Percentiles rank a stretch among this genome's conserved stretches.
Evolutionary conservation across 1,284 basidiomycete genomes (phyloP).

Genomic region (Tylopilus orsonianus): DNA sequence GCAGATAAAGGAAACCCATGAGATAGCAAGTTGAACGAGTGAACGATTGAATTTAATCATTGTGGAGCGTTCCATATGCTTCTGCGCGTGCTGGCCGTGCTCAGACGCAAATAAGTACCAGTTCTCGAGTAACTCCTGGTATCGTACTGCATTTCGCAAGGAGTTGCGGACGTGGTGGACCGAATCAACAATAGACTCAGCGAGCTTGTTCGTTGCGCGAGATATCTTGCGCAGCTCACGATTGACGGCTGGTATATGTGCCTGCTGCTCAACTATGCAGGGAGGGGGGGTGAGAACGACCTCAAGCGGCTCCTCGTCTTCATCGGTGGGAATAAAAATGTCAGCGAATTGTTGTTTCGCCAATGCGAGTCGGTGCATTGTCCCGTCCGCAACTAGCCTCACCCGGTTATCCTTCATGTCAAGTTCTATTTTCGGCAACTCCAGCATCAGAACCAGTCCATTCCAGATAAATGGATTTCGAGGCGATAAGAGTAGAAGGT

Average conservation of each 20-base stretch:
- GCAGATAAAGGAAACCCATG: conserved; percentile 98
- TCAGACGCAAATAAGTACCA: conserved; percentile 98
- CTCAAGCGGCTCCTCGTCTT: conserved; percentile 56
- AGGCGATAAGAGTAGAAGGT: conserved; percentile 88
- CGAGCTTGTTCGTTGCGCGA: conserved; percentile 85
- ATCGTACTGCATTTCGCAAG: conserved; percentile 60
- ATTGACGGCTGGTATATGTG: conserved; percentile 90
- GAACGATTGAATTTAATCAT: conserved; percentile 79
- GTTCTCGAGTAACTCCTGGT: conserved; percentile 89
- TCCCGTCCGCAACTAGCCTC: conserved; percentile 86
- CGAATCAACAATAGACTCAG: conserved; percentile 91
- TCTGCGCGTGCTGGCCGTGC: conserved; percentile 85
- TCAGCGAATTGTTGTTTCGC: conserved; percentile 82
- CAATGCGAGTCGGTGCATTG: conserved; percentile 69
- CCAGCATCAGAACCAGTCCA: conserved; percentile 79
- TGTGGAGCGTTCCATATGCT: conserved; percentile 78
- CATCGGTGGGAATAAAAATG: conserved; percentile 58
- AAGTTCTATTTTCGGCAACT: conserved; percentile 71
- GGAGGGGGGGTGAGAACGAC: conserved; percentile 45
- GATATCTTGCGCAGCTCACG: conserved; percentile 89
- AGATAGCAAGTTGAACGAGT: conserved; percentile 86
- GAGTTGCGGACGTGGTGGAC: conserved; percentile 79
- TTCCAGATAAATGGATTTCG: conserved; percentile 92
- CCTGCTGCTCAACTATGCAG: conserved; percentile 83
- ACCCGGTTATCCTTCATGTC: conserved; percentile 83